These are phyloP conservation scores for Ogataea methanolica DNA, from an alignment of 805 yeast genomes.

Conservation along the genomic window DNA sequence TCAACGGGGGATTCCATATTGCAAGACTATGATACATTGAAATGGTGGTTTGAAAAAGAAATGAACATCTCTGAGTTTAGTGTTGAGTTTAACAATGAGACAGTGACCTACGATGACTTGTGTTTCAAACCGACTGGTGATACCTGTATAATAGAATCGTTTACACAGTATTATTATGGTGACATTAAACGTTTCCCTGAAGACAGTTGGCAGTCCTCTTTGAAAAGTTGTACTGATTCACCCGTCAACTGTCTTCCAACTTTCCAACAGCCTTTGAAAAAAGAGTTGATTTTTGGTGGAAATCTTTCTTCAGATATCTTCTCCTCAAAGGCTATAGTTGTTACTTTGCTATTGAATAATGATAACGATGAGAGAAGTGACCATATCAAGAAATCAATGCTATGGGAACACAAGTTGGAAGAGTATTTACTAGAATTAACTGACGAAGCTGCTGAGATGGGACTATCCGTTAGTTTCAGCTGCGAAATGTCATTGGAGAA, in stretches of 20 bases:
- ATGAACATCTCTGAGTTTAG: slow-evolving; percentile 37
- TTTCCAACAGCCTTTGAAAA: slow-evolving; percentile 85
- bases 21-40: slow-evolving; percentile 54
- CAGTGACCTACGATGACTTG: slow-evolving; percentile 49
- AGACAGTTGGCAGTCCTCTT: slow-evolving; percentile 48
- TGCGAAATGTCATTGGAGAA: slow-evolving; percentile 82
- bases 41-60: slow-evolving; percentile 92
- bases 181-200: slow-evolving; percentile 45
- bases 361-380: slow-evolving; percentile 38
- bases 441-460: slow-evolving; percentile 43
- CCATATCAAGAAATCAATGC: slow-evolving; percentile 35
- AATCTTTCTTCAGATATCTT: slow-evolving; percentile 37
- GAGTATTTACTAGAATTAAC: slow-evolving; percentile 41
- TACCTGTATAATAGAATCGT: slow-evolving; percentile 78
- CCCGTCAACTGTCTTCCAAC: slow-evolving; percentile 90
- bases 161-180: slow-evolving; percentile 83
- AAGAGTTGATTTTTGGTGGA: slow-evolving; percentile 67
- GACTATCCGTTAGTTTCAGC: slow-evolving; percentile 64
- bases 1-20: slow-evolving; percentile 63
- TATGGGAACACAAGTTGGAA: slow-evolving; percentile 75
- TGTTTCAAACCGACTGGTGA: slow-evolving; percentile 84
- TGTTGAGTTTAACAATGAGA: slow-evolving; percentile 11
- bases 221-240: slow-evolving; percentile 60
- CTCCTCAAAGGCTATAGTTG: slow-evolving; percentile 65
- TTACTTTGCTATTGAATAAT: slow-evolving; percentile 67